These are phyloP conservation scores for Sugiyamaella americana DNA, from an alignment of 805 yeast species.

Conservation along the genomic window DNA sequence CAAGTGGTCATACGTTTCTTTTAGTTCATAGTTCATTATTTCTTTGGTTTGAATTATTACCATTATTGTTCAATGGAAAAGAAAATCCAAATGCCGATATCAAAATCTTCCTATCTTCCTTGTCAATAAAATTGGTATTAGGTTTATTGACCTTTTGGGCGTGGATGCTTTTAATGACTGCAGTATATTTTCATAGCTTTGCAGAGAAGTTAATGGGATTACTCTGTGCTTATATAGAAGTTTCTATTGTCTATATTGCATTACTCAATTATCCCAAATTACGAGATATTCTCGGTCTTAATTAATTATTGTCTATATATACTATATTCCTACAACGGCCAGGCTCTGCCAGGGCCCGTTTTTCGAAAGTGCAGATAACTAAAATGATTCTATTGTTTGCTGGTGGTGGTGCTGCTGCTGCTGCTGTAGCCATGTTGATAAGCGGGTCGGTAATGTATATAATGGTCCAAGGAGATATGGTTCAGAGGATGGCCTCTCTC, in stretches of 20 bases:
- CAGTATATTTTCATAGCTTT: constrained; percentile 77
- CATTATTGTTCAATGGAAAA: constrained; percentile 23
- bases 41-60: constrained; percentile 57
- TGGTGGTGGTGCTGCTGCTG: not conserved
- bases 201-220: constrained; percentile 70
- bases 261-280: not conserved
- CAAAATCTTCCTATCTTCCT: constrained; percentile 26
- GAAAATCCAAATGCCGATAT: constrained; percentile 24
- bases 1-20: constrained; percentile 88
- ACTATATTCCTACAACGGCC: not conserved
- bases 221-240: constrained; percentile 51
- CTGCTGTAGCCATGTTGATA: not conserved
- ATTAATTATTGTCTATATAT: not conserved
- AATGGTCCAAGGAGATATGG: too few species aligned
- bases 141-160: constrained; percentile 54
- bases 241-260: constrained; percentile 39
- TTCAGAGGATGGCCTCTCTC: too few species aligned
- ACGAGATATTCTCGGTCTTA: not conserved
- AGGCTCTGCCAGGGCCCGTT: too few species aligned
- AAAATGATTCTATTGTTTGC: too few species aligned
- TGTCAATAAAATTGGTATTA: constrained; percentile 26
- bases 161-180: constrained; percentile 83
- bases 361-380: too few species aligned
- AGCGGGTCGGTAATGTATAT: too few species aligned
- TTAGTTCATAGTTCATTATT: constrained; percentile 61